phyloP scores from a whole-genome alignment of 106 monocot species.

The Xerophyta viscosa region DNA sequence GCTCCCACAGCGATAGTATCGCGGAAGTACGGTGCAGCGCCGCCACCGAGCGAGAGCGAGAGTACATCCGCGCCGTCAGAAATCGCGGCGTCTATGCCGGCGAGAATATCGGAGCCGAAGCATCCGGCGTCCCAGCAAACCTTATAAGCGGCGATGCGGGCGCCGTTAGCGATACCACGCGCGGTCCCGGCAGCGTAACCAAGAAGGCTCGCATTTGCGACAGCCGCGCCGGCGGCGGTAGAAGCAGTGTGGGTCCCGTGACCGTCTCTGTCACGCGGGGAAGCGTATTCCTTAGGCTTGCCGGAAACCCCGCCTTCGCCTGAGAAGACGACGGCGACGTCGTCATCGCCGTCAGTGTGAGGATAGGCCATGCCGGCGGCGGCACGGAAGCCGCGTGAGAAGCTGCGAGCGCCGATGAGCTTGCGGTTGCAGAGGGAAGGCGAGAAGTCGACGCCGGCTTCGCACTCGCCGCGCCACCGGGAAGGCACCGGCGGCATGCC shows the following conservation, averaged over 20 bases:
- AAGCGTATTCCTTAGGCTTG: slow-evolving; percentile 14
- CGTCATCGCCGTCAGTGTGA: neutral
- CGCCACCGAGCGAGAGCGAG: slow-evolving; percentile 43
- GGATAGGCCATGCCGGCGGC: neutral
- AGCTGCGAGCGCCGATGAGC: slow-evolving; percentile 33
- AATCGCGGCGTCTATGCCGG: slow-evolving; percentile 34
- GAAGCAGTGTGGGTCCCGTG: slow-evolving; percentile 45
- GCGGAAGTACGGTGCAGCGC: slow-evolving; percentile 31
- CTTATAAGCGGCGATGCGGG: slow-evolving; percentile 42
- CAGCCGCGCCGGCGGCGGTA: slow-evolving; percentile 30
- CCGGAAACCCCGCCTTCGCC: neutral
- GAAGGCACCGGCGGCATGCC: slow-evolving; percentile 23
- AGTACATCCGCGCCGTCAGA: slow-evolving; percentile 40
- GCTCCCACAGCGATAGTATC: slow-evolving; percentile 39
- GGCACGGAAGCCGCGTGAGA: slow-evolving; percentile 37
- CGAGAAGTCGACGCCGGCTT: slow-evolving; percentile 39
- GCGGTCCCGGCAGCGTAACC: slow-evolving; percentile 41
- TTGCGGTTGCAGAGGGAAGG: slow-evolving; percentile 32
- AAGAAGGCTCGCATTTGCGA: slow-evolving; percentile 29
- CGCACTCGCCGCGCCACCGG: slow-evolving; percentile 31
- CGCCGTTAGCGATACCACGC: slow-evolving; percentile 31
- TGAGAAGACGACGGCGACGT: slow-evolving; percentile 1
- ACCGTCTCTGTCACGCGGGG: slow-evolving; percentile 28
- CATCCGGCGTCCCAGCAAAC: slow-evolving; percentile 34
- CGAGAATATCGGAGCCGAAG: slow-evolving; percentile 39